Evolutionary conservation across 257 asterid genomes (phyloP), one percentile per base, ranked within the genome.

Genomic region (Penstemon eatonii): DNA sequence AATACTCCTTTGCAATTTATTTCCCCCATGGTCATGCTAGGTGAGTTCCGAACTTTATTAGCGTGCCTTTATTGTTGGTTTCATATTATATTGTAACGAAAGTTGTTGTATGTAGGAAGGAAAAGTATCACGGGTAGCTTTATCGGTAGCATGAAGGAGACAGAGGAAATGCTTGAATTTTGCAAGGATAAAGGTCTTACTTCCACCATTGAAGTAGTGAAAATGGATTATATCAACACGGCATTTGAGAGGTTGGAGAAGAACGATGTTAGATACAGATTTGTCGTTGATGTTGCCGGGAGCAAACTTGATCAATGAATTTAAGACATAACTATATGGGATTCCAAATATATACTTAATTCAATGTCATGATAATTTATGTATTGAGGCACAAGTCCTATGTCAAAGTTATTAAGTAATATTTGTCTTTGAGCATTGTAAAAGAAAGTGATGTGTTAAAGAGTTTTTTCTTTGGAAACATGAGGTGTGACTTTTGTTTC

Each of bases 181-280:
- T 93, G 98, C 96, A 90, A 83, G 80, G 98, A 90, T 3, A 90
- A 83, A 68, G 82, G 67, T 12, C 63, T 90, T 15, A 58, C 80
- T 51, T 93, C 97, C 50, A 86, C 73, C 68, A 89, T 93, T 44
- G 98, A 93, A 72, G 74, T 78, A 0, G 96, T 93, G 78, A 93
- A 90, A 73, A 90, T 93, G 95, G 97, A 90, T 61, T 90, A 90
- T 45, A 72, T 90, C 47, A 93, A 93, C 73, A 84, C 87, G 5
- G 98, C 98, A 0, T 65, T 93, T 8, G 91, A 90, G 65, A 85
- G 98, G 86, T 77, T 93, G 66, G 98, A 86, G 72, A 90, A 93
- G 83, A 93, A 90, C 60, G 97, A 93, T 8, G 98, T 93, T 25
- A 77, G 98, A 41, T 93, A 93, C 67, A 73, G 98, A 62, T 93